Base-by-base conservation (phyloP, 208 protist species). In the Wallacemonas sp. region DNA sequence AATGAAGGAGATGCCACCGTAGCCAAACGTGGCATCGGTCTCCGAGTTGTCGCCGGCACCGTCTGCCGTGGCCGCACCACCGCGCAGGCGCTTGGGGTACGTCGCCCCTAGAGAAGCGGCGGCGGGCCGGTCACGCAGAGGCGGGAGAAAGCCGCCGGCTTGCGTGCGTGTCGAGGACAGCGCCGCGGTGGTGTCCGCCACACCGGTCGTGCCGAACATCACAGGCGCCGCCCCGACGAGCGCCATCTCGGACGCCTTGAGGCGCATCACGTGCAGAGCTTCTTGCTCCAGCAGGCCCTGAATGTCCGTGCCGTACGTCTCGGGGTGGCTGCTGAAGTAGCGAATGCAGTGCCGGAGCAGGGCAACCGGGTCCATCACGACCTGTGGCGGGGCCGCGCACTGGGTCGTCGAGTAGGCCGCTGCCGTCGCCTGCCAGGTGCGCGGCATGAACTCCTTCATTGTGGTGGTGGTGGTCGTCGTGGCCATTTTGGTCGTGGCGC, bases 281-380 rank as follows among this genome's bases (percentile, higher is more conserved):
- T 95, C 87, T 16, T 81, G 74, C 23, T 91, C 73, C 20, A 95
- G 68, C 7, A 95, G 57, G 20, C 71, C 84, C 2, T 78, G 79
- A 2, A 93, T 28, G 65, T 95, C 77, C 41, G 63, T 79, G 25
- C 90, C 90, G 68, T 95, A 95, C 3, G 85, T 48, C 29, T 95
- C 87, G 2, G 90, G 90, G 74, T 91, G 87, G 48, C 57, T 81
- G 63, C 73, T 74, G 42, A 95, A 75, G 76, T 92, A 86, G 28
- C 79, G 70, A 33, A 95, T 82, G 71, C 90, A 95, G 25, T 81
- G 74, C 1, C 89, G 82, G 39, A 95, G 74, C 65, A 87, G 75
- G 26, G 85, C 80, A 1, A 93, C 26, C 3, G 90, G 89, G 31
- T 95, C 89, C 61, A 93, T 87, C 16, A 94, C 76, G 26, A 78